These are phyloP conservation scores for Penicillium flavigenum DNA, from an alignment of 495 filamentous ascomycete genomes.

Conservation along the genomic window DNA sequence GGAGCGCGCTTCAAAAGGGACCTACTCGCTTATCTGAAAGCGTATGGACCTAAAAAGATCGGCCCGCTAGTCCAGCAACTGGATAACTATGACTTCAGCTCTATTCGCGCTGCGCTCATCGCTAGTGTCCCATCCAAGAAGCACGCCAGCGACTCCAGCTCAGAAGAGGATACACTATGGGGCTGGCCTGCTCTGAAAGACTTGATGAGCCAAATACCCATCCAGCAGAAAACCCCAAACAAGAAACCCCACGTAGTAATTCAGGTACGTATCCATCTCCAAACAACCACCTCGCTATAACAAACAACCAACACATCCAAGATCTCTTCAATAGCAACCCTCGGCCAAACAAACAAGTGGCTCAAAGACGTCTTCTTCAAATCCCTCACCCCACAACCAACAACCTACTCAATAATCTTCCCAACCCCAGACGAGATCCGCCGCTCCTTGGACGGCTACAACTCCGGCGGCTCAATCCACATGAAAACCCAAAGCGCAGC, in stretches of 20 bases:
- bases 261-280: constrained; percentile 47
- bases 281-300: not conserved
- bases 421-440: constrained; percentile 78
- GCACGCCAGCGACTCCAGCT: constrained; percentile 36
- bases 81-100: constrained; percentile 64
- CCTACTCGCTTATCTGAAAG: constrained; percentile 67
- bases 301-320: constrained; percentile 11
- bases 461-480: constrained; percentile 77
- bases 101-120: constrained; percentile 69
- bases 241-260: constrained; percentile 59
- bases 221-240: constrained; percentile 5
- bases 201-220: constrained; percentile 53
- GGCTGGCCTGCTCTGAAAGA: constrained; percentile 72
- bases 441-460: constrained; percentile 75
- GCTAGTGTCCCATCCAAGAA: constrained; percentile 73
- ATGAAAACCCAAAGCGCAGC: constrained; percentile 66
- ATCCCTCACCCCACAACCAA: constrained; percentile 33
- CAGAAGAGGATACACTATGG: constrained; percentile 55
- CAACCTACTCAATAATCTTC: constrained; percentile 65
- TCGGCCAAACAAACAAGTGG: constrained; percentile 75
- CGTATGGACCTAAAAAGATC: constrained; percentile 61
- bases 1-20: constrained; percentile 75
- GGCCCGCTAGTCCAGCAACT: constrained; percentile 57
- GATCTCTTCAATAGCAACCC: constrained; percentile 79
- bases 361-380: constrained; percentile 64